These are phyloP conservation scores for Dryas octopetala DNA, from an alignment of 306 rosid species.

Conservation along the genomic window DNA sequence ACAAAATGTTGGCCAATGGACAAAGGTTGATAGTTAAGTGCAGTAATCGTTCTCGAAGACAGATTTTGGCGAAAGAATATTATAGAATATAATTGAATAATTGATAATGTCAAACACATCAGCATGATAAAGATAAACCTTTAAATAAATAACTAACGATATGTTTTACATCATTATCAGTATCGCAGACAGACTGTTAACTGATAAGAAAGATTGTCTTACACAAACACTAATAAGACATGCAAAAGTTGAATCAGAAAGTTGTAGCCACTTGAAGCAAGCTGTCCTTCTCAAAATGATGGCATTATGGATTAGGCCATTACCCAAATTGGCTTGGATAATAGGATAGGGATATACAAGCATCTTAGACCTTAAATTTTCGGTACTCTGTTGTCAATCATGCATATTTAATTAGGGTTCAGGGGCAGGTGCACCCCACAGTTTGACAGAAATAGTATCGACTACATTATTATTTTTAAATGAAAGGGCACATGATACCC, in stretches of 20 bases:
- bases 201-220: neutral
- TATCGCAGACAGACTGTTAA: neutral
- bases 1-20: neutral
- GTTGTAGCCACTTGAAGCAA: neutral
- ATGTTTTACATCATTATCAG: neutral
- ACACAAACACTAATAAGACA: neutral
- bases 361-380: too few relatives aligned
- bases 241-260: slow-evolving; percentile 3
- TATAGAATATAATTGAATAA: neutral
- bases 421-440: too few relatives aligned
- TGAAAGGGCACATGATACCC: too few relatives aligned
- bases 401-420: too few relatives aligned
- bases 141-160: neutral
- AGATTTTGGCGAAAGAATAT: neutral
- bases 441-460: too few relatives aligned
- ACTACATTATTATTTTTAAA: too few relatives aligned
- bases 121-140: neutral
- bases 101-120: slow-evolving; percentile 15
- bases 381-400: too few relatives aligned
- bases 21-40: neutral
- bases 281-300: slow-evolving; percentile 7
- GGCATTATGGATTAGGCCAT: neutral
- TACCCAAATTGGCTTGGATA: neutral
- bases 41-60: neutral
- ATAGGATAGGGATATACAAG: neutral